Base-by-base conservation (phyloP, 2,329 filamentous ascomycete genomes). In the Xylogone sp. region DNA sequence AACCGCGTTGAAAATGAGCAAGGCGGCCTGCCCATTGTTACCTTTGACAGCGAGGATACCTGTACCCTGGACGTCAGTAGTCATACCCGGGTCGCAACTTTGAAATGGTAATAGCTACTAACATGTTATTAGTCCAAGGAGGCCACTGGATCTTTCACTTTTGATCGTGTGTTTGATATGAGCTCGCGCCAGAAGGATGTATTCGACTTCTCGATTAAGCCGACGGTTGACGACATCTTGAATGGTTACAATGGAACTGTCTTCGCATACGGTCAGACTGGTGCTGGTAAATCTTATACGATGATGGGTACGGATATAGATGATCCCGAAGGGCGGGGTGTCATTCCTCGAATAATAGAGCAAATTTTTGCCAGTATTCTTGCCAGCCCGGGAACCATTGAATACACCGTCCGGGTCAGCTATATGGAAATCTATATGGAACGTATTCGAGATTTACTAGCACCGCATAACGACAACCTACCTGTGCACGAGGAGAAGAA, bases 391-490 rank as follows among this genome's bases (percentile, higher is more conserved):
- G 86, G 86, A 63, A 96, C 90, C 60, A 97, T 97, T 69, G 94
- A 97, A 72, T 97, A 97, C 71, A 97, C 92, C n/a, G 93, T 99
- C 49, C 85, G 92, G 51, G 93, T 97, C 66, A 96, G 91, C 71
- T 97, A 97, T 73, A 97, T 99, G 92, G 94, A 99, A 73, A 97
- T 99, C 59, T 99, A 99, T 77, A 99, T 97, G 94, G 94, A 99
- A 75, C 85, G 88, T 62, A 97, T 99, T 69, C 84, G 93, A 64
- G 94, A 99, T 83, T 74, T 99, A 65, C 76, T 99, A 57, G 85
- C 87, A 21, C 94, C 94, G 10, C 88, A 92, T 54, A 96, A 97
- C 71, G 93, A 97, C 74, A 97, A 97, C 67, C 76, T 99, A 48
- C 92, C 93, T 0, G 86, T 97, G n/a, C 94, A 97, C 73, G 94